These are phyloP conservation scores for Wilhelminamyces savonicus DNA, from an alignment of 805 yeast genomes.

Conservation along the genomic window DNA sequence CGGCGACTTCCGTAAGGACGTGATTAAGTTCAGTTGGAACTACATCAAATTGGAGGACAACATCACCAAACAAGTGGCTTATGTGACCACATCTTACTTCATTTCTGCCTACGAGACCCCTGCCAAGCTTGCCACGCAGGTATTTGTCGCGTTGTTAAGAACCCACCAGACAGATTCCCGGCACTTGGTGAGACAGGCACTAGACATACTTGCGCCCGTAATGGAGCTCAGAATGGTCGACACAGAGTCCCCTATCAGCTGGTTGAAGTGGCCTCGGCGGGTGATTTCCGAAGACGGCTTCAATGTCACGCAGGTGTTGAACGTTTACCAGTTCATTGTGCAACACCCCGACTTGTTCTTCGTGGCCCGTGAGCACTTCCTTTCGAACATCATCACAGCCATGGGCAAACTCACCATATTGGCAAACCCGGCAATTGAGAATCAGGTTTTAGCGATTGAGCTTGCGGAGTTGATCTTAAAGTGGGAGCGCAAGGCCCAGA, in stretches of 20 bases:
- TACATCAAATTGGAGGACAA: conserved; percentile 84
- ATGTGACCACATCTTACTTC: conserved; percentile 79
- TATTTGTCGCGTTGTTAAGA: conserved; percentile 82
- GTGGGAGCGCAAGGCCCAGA: conserved; percentile 67
- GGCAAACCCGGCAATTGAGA: conserved; percentile 72
- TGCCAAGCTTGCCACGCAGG: conserved; percentile 79
- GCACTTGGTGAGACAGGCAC: conserved; percentile 75
- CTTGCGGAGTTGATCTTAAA: conserved; percentile 75
- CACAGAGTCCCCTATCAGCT: conserved; percentile 50
- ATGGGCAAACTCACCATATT: conserved; percentile 84
- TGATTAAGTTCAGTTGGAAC: conserved; percentile 93
- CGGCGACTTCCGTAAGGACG: conserved; percentile 64
- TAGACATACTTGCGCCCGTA: conserved; percentile 85
- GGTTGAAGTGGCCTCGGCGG: conserved; percentile 95
- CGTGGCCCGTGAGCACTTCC: conserved; percentile 81
- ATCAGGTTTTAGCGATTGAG: conserved; percentile 82
- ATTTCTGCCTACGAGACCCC: conserved; percentile 87
- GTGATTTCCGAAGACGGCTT: conserved; percentile 87
- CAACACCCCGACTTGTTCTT: conserved; percentile 81
- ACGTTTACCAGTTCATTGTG: conserved; percentile 83
- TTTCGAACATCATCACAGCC: conserved; percentile 82
- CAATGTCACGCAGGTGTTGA: conserved; percentile 77
- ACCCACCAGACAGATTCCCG: conserved; percentile 84
- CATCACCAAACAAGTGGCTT: conserved; percentile 87
- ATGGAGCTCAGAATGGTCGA: conserved; percentile 59